Base-by-base conservation (phyloP, 805 yeast genomes). In the Monosporozyma aquatica region DNA sequence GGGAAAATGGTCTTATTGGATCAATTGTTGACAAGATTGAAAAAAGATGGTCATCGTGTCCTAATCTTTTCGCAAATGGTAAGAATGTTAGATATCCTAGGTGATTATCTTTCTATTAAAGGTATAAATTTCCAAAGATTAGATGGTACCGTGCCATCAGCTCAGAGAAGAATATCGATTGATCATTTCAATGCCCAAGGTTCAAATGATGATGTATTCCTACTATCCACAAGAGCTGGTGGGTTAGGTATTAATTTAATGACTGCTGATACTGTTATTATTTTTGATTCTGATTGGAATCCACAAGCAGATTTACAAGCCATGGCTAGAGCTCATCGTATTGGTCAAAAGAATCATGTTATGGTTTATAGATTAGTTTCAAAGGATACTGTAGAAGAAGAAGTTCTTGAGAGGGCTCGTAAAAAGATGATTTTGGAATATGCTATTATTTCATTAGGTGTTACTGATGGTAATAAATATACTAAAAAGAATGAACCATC, bases 241-340 rank as follows among this genome's bases (percentile, higher is more conserved):
- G 99, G 99, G 42, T 71, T 92, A 47, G 99, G 99, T 65, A 92
- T 92, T 60, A 92, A 92, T 62, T 71, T 92, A 60, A 92, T 92
- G 98, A 92, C 98, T 5, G 99, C 99, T 3, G 99, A 92, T 59
- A 92, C 99, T 6, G 99, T 92, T 23, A 86, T 92, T 53, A 90
- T 92, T 32, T 92, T 92, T 65, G 98, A 92, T 65, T 86, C 95
- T 4, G 98, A 92, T 67, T 92, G 98, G 98, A 92, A 92, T 59
- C 98, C 98, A 0, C 98, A 92, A 63, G 98, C 98, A 0, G 98
- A 92, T 72, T 70, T 92, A 55, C 98, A 92, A 66, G 98, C 98
- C 1, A 92, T 92, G 98, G 98, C 98, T 0, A 79, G 98, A 66
- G 98, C 98, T 3, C 99, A 92, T 67, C 80, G 99, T 70, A 92